phyloP scores from a whole-genome alignment of 495 filamentous ascomycete genomes.

The Mytilinidion resinicola region DNA sequence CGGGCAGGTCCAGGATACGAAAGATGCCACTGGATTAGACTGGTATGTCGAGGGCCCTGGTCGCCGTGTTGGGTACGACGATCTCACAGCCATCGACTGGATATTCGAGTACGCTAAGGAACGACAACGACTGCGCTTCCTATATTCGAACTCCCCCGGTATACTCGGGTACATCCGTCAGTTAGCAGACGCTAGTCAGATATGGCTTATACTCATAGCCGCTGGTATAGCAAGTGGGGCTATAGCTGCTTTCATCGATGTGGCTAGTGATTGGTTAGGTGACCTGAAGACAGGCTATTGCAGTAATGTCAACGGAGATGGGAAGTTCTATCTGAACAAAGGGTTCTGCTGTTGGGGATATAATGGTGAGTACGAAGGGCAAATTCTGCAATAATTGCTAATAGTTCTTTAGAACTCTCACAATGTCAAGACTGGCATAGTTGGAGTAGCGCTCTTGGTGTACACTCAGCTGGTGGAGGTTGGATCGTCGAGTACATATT shows the following conservation, averaged over 20 bases:
- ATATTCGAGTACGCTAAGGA: slow-evolving; percentile 99
- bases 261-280: slow-evolving; percentile 89
- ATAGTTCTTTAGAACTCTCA: slow-evolving; percentile 45
- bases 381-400: neutral
- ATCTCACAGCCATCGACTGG: slow-evolving; percentile 98
- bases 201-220: slow-evolving; percentile 80
- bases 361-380: slow-evolving; percentile 51
- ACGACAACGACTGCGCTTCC: slow-evolving; percentile 70
- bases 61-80: slow-evolving; percentile 86
- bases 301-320: slow-evolving; percentile 62
- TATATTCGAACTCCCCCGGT: slow-evolving; percentile 64
- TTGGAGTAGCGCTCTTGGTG: slow-evolving; percentile 71
- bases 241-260: slow-evolving; percentile 82
- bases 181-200: slow-evolving; percentile 75
- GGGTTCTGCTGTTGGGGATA: slow-evolving; percentile 91
- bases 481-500: slow-evolving; percentile 83
- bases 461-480: slow-evolving; percentile 56
- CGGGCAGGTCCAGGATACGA: slow-evolving; percentile 41
- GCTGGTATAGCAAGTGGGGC: slow-evolving; percentile 75
- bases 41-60: slow-evolving; percentile 93
- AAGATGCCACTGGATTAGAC: slow-evolving; percentile 64
- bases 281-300: slow-evolving; percentile 94
- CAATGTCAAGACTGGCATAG: slow-evolving; percentile 79
- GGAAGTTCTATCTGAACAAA: slow-evolving; percentile 82
- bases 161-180: slow-evolving; percentile 65